Evolutionary conservation across 805 yeast genomes (phyloP), one percentile per base, ranked within the genome.

Genomic region (Metschnikowia proteae): DNA sequence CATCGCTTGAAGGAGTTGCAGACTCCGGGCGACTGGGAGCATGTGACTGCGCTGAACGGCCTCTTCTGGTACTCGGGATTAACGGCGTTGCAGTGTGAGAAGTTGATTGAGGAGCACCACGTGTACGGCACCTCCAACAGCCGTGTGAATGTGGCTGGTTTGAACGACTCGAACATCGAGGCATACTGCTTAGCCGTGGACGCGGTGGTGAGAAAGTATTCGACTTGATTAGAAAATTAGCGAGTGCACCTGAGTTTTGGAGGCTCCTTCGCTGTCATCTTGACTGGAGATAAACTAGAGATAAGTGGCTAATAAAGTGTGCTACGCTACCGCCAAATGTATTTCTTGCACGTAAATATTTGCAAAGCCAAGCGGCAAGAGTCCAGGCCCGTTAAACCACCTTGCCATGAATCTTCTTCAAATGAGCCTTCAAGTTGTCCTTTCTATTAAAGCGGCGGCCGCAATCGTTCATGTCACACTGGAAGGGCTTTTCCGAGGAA

Each of bases 351-450:
- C n/a, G n/a, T 35, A 35, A 4, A 35, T 35, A 17, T 34, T 34
- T 22, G 8, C 38, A 35, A 11, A 35, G 5, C 37, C 38, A 10
- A 6, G 8, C 28, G n/a, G 26, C 11, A 22, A 23, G 6, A 5
- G 38, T 23, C 28, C 38, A 22, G 6, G 17, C 29, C 29, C 17
- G 5, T 25, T 31, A 31, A 5, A 46, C 29, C 33, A 38, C 34
- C 37, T 49, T 38, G 17, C 55, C 55, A 60, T 82, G 88, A 41
- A 82, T 81, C 61, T 82, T 82, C 60, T 83, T 78, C 58, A 82
- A 65, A 64, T 80, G 84, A 23, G 81, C 82, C 61, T 80, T 80
- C 56, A 80, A 67, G 58, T 80, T 80, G 58, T 80, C 84, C 60
- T 79, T 80, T 53, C 84, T 63, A 60, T 80, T 80, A 62, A 80